phyloP scores from a whole-genome alignment of 768 basidiomycete species.

The Leccinum aurantiacum region DNA sequence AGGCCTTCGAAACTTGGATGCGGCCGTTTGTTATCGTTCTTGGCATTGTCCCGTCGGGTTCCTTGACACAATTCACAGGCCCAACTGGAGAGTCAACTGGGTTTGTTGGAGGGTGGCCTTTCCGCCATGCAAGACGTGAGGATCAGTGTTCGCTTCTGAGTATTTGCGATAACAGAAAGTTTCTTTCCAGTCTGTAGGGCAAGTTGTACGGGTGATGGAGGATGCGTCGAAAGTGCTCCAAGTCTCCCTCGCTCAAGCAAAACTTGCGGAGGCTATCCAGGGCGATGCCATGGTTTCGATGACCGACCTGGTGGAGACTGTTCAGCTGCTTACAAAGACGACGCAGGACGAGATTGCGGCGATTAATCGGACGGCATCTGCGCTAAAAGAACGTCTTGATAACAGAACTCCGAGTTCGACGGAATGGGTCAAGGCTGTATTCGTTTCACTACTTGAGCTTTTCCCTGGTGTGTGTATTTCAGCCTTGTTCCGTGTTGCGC shows the following conservation, averaged over 20 bases:
- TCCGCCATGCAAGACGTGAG: constrained; percentile 34
- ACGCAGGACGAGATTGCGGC: constrained; percentile 45
- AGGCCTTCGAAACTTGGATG: constrained; percentile 28
- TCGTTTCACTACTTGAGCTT: constrained; percentile 14
- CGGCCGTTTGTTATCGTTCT: constrained; percentile 20
- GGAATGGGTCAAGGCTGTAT: constrained; percentile 25
- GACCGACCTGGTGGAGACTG: constrained; percentile 33
- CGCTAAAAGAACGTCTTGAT: constrained; percentile 29
- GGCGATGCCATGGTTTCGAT: constrained; percentile 37
- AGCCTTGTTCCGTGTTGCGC: not conserved
- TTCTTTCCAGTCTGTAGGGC: constrained; percentile 20
- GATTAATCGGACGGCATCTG: constrained; percentile 45
- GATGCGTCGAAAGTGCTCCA: constrained; percentile 33
- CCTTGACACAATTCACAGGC: constrained; percentile 24
- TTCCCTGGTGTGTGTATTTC: constrained; percentile 28
- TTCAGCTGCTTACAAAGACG: constrained; percentile 39
- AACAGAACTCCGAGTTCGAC: constrained; percentile 10
- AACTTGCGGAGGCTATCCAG: constrained; percentile 38
- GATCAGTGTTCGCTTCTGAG: constrained; percentile 8
- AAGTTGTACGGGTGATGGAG: constrained; percentile 15
- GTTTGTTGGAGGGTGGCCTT: constrained; percentile 25
- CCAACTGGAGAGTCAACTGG: constrained; percentile 31
- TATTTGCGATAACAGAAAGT: constrained; percentile 13
- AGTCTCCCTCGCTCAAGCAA: constrained; percentile 31
- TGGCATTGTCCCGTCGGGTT: constrained; percentile 1